phyloP scores from a whole-genome alignment of 1,139 yeast genomes.

The Kurtzmaniella natalensis region DNA sequence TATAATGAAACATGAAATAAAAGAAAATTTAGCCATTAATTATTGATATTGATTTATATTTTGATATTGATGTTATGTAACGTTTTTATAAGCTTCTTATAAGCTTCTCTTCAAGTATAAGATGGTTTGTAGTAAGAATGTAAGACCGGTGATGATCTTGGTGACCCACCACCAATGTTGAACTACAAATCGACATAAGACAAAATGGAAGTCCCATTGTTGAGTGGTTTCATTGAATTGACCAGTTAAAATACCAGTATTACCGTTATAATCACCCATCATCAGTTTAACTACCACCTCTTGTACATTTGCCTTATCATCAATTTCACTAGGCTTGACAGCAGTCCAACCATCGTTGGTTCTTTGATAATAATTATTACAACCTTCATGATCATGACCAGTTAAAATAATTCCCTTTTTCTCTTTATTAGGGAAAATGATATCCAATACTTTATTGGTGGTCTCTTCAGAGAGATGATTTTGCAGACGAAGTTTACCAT shows the following conservation, averaged over 20 bases:
- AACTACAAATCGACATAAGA: slow-evolving; percentile 75
- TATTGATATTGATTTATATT: slow-evolving; percentile 2
- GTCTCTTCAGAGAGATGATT: slow-evolving; percentile 73
- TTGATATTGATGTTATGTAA: no score
- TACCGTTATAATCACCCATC: slow-evolving; percentile 96
- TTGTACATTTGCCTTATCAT: slow-evolving; percentile 29
- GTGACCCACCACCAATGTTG: slow-evolving; percentile 97
- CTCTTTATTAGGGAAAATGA: slow-evolving; percentile 57
- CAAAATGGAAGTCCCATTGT: slow-evolving; percentile 64
- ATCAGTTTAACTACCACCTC: slow-evolving; percentile 87
- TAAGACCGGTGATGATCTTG: slow-evolving; percentile 49
- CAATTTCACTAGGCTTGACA: slow-evolving; percentile 26
- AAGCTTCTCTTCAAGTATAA: slow-evolving; percentile 7
- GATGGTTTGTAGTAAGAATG: slow-evolving; percentile 37
- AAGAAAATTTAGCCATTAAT: background rate
- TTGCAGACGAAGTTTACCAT: slow-evolving; percentile 74
- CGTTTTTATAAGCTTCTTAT: no score
- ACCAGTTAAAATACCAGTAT: slow-evolving; percentile 80
- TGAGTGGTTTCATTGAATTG: slow-evolving; percentile 33
- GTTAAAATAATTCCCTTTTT: slow-evolving; percentile 78
- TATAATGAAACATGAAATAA: no score
- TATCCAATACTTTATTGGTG: slow-evolving; percentile 61
- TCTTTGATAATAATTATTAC: slow-evolving; percentile 61
- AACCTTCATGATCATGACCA: slow-evolving; percentile 97
- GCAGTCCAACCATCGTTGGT: slow-evolving; percentile 54